Base-by-base conservation (phyloP, 75 land plant species). In the Picea sitchensis region DNA sequence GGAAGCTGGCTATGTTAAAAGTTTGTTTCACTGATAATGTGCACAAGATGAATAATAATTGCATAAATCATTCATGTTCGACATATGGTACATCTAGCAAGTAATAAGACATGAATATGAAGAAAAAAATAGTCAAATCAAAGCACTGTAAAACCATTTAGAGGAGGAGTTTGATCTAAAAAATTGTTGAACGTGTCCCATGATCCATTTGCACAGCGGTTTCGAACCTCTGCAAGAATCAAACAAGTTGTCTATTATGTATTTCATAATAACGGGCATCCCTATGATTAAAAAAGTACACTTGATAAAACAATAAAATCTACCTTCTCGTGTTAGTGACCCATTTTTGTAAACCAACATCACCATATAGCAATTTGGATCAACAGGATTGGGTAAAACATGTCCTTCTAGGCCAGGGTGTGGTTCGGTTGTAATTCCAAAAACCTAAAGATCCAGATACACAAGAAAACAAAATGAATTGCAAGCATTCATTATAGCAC, bases 271-370 rank as follows among this genome's bases (percentile, higher is more conserved):
- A 61, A 36, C 7, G 14, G 62, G 3, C n/a, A 61, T 76, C 38
- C 44, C 56, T 38, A 65, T 63, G 68, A 14, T 36, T 59, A 38
- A 34, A 59, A 73, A 12, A 21, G 18, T 61, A 18, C 2, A 78
- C 72, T 31, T 38, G 13, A 18, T 51, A 4, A 41, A 14, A 26
- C 67, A 31, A 11, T 44, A 38, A 26, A 20, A 63, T 34, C 23
- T 82, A 96, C 99, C 98, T 98, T 98, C 93, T 79, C 99, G 85
- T 23, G 94, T 93, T 59, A 98, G 86, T 36, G 99, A 98, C 9
- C 94, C 99, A 86, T 98, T 98, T 82, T 98, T 98, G 79, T 95
- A 95, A 84, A 81, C 80, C 60, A 98, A 67, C 99, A 98, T 98
- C 78, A 92, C 91, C 99, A 98, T 95, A 83, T 93, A 98, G 79